Conservation (phyloP, 805 yeast genomes). For the Sugiyamaella chiloensis region DNA sequence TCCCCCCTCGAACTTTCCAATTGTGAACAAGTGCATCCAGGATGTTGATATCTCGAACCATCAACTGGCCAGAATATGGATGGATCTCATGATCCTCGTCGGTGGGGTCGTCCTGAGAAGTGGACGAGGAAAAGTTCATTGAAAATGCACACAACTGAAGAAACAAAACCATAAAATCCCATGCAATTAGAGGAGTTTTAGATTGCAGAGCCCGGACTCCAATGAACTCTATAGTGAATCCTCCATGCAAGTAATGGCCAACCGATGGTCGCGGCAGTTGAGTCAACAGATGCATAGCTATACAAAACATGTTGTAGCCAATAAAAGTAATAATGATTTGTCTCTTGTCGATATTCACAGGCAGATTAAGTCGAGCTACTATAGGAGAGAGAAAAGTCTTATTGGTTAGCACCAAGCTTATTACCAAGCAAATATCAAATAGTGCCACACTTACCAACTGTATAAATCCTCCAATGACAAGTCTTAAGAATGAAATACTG, state of each 20-base stretch:
- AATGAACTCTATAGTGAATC: conserved; percentile 25
- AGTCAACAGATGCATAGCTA: conserved; percentile 14
- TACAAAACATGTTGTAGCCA: conserved; percentile 16
- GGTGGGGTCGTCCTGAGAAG: background rate
- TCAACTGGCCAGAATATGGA: conserved; percentile 19
- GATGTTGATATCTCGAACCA: conserved; percentile 16
- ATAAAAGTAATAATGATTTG: conserved; percentile 18
- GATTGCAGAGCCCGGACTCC: conserved; percentile 20
- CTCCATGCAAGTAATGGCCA: conserved; percentile 23
- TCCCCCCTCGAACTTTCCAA: conserved; percentile 13
- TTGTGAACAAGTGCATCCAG: conserved; percentile 6
- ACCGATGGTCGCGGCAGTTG: conserved; percentile 16
- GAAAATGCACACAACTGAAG: conserved; percentile 21
- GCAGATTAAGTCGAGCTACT: conserved; percentile 8
- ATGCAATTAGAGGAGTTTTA: conserved; percentile 17
- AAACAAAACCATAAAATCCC: conserved; percentile 21
- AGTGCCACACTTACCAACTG: conserved; percentile 13
- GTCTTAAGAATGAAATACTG: conserved; percentile 21
- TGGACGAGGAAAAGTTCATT: conserved; percentile 11
- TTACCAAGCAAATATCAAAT: background rate
- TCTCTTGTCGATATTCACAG: conserved; percentile 13
- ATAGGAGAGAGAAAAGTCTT: conserved; percentile 10
- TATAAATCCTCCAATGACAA: conserved; percentile 17
- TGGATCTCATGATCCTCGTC: background rate
- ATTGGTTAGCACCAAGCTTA: background rate